Percentiles rank a stretch among this genome's conserved stretches.
Evolutionary conservation across 768 basidiomycete species (phyloP).

Genomic region (Naematelia aurantialba): DNA sequence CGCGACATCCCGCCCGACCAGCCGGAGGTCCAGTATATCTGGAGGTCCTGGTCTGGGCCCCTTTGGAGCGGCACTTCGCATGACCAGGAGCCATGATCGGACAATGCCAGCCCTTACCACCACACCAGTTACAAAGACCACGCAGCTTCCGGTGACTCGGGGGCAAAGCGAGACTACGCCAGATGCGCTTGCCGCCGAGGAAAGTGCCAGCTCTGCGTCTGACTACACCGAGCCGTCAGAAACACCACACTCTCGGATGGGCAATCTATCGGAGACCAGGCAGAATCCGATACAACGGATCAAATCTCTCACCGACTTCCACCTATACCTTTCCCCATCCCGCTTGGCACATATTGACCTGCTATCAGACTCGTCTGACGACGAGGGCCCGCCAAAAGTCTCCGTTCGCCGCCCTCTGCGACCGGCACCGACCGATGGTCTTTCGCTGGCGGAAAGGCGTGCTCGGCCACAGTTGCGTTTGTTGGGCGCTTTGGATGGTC

Average conservation of each 20-base stretch:
- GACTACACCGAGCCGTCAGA: not conserved
- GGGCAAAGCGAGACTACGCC: not conserved
- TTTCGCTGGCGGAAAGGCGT: conserved; percentile 12
- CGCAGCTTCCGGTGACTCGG: not conserved
- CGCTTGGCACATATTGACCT: conserved; percentile 41
- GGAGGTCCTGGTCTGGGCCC: conserved; percentile 3
- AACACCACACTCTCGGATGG: not conserved
- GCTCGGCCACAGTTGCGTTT: conserved; percentile 20
- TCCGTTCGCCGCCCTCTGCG: conserved; percentile 9
- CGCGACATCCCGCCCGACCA: conserved; percentile 8
- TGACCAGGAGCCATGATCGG: conserved; percentile 12
- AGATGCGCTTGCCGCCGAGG: not conserved
- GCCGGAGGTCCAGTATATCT: conserved; percentile 15
- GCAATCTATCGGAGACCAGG: not conserved
- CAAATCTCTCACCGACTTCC: conserved; percentile 44
- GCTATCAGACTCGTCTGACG: conserved; percentile 32
- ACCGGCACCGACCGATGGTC: conserved; percentile 15
- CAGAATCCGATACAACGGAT: conserved; percentile 19
- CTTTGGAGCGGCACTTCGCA: conserved; percentile 10
- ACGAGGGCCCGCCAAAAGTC: conserved; percentile 14
- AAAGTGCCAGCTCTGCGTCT: not conserved
- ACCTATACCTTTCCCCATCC: conserved; percentile 47
- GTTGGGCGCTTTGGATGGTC: conserved; percentile 7
- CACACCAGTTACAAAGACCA: no score
- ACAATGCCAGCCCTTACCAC: not conserved